phyloP scores from a whole-genome alignment of 305 asterid species.

The Vinca major region DNA sequence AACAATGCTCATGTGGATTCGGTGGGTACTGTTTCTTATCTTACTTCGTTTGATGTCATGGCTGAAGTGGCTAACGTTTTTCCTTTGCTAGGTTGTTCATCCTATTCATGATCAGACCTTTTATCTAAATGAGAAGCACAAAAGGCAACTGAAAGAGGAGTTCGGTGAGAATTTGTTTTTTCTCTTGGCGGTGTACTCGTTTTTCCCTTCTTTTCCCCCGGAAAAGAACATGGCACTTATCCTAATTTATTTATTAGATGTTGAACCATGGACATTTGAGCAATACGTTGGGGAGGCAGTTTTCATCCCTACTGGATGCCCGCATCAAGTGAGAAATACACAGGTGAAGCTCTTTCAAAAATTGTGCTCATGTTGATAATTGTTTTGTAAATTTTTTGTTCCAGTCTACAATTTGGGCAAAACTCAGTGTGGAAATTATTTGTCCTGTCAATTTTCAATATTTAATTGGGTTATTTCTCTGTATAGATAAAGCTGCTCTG shows the following conservation, averaged over 20 bases:
- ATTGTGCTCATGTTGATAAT: neutral
- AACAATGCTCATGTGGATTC: conserved; percentile 33
- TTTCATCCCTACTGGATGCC: conserved; percentile 82
- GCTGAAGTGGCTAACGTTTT: conserved; percentile 11
- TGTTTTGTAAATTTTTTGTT: neutral
- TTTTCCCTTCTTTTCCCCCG: neutral
- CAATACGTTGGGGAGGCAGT: conserved; percentile 76
- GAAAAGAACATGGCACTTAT: conserved; percentile 8
- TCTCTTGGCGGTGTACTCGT: conserved; percentile 9
- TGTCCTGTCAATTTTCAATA: neutral
- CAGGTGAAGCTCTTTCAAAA: conserved; percentile 32
- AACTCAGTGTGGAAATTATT: neutral
- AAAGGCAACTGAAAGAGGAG: conserved; percentile 54
- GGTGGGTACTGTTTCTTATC: conserved; percentile 29
- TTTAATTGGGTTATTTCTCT: neutral
- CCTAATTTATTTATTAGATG: conserved; percentile 21
- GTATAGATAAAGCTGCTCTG: neutral
- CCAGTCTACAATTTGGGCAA: neutral
- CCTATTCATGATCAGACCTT: conserved; percentile 72
- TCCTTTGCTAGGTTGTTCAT: conserved; percentile 46
- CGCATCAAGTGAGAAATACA: conserved; percentile 77
- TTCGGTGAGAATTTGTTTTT: conserved; percentile 32
- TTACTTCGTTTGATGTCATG: conserved; percentile 3
- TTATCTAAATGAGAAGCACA: conserved; percentile 53
- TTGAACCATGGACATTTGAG: conserved; percentile 82